phyloP scores from a whole-genome alignment of 257 asterid genomes.

The Solanum clarkiae region DNA sequence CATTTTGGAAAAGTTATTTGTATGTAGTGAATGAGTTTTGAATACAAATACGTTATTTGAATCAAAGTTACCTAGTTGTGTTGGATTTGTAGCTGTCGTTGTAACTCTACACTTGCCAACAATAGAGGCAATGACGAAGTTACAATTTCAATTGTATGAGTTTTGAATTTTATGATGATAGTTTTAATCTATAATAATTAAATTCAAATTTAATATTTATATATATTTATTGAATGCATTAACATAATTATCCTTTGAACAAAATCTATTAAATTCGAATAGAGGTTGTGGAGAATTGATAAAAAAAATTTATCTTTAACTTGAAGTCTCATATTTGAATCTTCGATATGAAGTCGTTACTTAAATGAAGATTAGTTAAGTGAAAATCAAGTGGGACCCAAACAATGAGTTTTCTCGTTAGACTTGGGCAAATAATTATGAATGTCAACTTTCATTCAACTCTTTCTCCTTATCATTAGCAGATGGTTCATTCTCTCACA shows the following conservation, averaged over 20 bases:
- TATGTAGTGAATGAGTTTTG: neutral
- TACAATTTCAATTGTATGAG: neutral
- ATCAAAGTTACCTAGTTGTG: neutral
- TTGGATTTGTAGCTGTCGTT: neutral
- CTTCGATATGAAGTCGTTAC: fast-evolving
- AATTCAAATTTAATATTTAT: neutral
- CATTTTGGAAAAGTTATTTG: neutral
- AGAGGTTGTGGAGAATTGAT: neutral
- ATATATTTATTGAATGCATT: neutral
- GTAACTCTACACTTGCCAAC: neutral
- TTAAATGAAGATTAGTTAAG: neutral
- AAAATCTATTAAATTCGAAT: neutral
- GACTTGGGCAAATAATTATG: constrained; percentile 10
- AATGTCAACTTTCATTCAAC: constrained; percentile 7
- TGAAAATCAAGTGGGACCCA: neutral
- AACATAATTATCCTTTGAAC: neutral
- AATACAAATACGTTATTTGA: neutral
- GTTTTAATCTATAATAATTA: neutral
- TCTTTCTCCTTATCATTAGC: neutral
- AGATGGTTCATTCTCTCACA: neutral
- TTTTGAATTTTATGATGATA: neutral
- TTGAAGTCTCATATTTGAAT: neutral
- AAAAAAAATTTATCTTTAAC: neutral
- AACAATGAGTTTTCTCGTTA: neutral
- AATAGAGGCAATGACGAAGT: neutral